Percentiles rank a stretch among this genome's conserved stretches.
Evolutionary conservation across 257 asterid genomes (phyloP).

Genomic region (Echites panduratus): DNA sequence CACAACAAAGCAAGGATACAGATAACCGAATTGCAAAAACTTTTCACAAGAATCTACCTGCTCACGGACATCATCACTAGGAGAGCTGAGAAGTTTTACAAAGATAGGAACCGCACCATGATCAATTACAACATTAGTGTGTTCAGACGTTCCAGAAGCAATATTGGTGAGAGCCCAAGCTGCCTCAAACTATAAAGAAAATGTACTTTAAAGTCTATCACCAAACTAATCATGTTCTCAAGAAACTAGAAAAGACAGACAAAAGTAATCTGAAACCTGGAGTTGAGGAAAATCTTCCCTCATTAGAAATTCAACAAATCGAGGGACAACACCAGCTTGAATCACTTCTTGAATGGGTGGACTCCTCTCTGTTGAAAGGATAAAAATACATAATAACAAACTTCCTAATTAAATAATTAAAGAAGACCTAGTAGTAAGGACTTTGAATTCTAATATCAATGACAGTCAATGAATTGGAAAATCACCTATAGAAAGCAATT

Average conservation of each 20-base stretch:
- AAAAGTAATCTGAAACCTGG: conserved; percentile 38
- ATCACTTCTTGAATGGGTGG: conserved; percentile 88
- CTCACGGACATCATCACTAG: conserved; percentile 90
- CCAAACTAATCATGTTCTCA: background rate
- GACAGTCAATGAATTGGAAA: background rate
- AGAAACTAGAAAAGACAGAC: background rate
- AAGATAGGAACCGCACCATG: conserved; percentile 81
- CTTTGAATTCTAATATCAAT: background rate
- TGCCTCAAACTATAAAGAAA: conserved; percentile 62
- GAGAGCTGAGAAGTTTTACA: conserved; percentile 73
- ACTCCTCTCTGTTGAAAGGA: conserved; percentile 50
- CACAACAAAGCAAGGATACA: background rate
- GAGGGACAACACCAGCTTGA: conserved; percentile 81
- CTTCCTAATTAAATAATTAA: no score
- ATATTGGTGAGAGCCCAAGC: conserved; percentile 97
- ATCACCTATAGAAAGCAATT: conserved; percentile 74
- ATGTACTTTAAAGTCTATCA: background rate
- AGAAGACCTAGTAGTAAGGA: background rate
- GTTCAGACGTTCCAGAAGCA: conserved; percentile 92
- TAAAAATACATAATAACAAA: background rate
- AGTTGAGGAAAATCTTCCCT: conserved; percentile 86
- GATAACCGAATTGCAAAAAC: background rate
- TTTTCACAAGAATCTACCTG: conserved; percentile 39
- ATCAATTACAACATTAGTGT: conserved; percentile 81
- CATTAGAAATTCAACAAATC: conserved; percentile 66